These are phyloP conservation scores for Phytopythium sindhum DNA, from an alignment of 352 stramenopile genomes.

Conservation along the genomic window DNA sequence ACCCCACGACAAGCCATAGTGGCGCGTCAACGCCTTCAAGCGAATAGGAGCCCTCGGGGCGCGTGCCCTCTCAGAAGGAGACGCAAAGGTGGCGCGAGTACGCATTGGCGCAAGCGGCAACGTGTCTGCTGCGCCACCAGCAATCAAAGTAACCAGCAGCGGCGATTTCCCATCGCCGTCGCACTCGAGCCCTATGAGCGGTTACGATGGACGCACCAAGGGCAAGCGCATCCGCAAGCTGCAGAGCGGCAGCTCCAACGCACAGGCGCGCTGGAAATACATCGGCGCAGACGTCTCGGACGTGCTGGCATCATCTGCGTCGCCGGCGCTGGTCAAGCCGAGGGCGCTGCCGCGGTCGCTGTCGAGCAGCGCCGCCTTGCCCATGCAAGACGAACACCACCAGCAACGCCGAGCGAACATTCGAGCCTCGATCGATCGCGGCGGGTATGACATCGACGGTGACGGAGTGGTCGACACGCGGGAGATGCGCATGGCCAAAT, in stretches of 20 bases:
- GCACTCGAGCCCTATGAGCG: conserved; percentile 12
- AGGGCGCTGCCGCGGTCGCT: conserved; percentile 1
- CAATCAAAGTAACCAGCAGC: not conserved
- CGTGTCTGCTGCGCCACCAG: not conserved
- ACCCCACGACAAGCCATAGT: not conserved
- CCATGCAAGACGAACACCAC: conserved; percentile 9
- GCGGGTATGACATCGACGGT: conserved; percentile 62
- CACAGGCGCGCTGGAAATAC: conserved; percentile 48
- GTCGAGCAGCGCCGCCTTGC: not conserved
- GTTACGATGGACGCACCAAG: conserved; percentile 32
- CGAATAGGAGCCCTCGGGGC: not conserved
- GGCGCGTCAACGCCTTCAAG: not conserved
- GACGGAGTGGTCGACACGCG: conserved; percentile 62
- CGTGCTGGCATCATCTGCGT: conserved; percentile 22
- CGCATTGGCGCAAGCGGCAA: not conserved
- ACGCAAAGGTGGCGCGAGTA: not conserved
- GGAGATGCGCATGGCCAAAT: conserved; percentile 65
- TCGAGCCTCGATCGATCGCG: not conserved
- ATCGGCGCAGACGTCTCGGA: conserved; percentile 44
- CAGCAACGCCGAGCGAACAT: not conserved
- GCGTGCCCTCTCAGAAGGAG: not conserved
- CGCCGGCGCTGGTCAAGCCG: conserved; percentile 13
- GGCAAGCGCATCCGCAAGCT: conserved; percentile 59
- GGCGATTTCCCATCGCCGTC: not conserved
- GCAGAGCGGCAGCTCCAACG: conserved; percentile 44